Base-by-base conservation (phyloP, 2,329 filamentous ascomycete species). In the Furcasterigmium sp. region DNA sequence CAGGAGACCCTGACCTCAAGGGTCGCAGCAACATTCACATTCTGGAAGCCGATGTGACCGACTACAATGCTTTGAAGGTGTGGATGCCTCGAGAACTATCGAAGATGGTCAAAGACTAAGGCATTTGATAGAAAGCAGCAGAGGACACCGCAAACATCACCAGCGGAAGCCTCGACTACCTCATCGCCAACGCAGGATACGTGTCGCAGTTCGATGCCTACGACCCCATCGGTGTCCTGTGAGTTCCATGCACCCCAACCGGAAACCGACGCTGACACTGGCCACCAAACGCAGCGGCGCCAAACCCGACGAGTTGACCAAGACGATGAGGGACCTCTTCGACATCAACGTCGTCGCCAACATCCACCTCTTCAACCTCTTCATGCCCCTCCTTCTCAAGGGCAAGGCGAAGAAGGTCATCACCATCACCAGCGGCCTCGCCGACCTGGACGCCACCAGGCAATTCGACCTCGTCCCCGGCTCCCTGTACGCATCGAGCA, bases 351-450 rank as follows among this genome's bases (percentile, higher is more conserved):
- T 75, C 7, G 32, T 77, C 8, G 75, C 66, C 34, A 68, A 73
- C 39, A 60, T 81, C 43, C 67, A 79, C 47, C 63, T 78, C 1
- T 69, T 75, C 56, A 74, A 75, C 49, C 51, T 70, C 2, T 79
- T 77, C 53, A 37, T 76, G 1, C 76, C 79, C 0, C 63, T 80
- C 0, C 58, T 84, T 25, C 57, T 64, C 2, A 70, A 74, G 37
- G 70, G 78, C 5, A 51, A 57, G 1, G 53, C 47, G 11, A 82
- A 81, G 56, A 82, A 82, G 53, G 62, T 79, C n/a, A 65, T 76
- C 20, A 51, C 65, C 18, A 66, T 82, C 6, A 67, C 70, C 7
- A 69, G 56, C 0, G 76, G 74, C 18, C 44, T 68, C 32, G 72
- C 68, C 0, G 76, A 81, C 45, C n/a, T 62, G 0, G 68, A 75